Evolutionary conservation across 306 rosid genomes (phyloP).

Genomic region (Rosa chinensis): DNA sequence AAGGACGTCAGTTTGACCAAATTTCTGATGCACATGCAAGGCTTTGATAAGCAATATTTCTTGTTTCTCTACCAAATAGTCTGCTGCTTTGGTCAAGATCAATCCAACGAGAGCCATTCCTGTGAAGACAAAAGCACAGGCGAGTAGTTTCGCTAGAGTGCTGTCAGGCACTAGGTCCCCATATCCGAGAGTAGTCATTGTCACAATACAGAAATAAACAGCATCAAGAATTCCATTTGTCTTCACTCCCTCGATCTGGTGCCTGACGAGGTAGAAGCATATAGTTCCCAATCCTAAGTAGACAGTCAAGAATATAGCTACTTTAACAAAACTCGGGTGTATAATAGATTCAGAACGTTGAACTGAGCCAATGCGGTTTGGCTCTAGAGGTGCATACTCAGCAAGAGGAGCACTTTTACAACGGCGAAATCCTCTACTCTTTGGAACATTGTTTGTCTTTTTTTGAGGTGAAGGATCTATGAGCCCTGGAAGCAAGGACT

Average conservation of each 20-base stretch:
- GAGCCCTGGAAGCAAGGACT: conserved; percentile 38
- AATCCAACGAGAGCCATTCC: conserved; percentile 46
- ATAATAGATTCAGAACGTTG: conserved; percentile 26
- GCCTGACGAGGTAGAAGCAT: conserved; percentile 41
- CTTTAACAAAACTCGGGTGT: conserved; percentile 32
- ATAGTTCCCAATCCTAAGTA: conserved; percentile 43
- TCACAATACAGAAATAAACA: conserved; percentile 46
- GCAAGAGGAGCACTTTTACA: conserved; percentile 56
- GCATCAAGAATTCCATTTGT: conserved; percentile 46
- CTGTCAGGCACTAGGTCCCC: conserved; percentile 51
- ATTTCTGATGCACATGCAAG: conserved; percentile 20
- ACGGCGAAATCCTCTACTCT: conserved; percentile 41
- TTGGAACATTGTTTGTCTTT: conserved; percentile 16
- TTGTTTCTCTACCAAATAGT: conserved; percentile 48
- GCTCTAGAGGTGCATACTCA: conserved; percentile 12
- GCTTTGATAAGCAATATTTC: conserved; percentile 37
- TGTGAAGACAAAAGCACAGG: conserved; percentile 50
- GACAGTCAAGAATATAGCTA: conserved; percentile 23
- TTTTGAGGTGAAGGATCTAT: conserved; percentile 28
- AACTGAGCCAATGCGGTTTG: conserved; percentile 12
- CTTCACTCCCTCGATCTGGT: conserved; percentile 45
- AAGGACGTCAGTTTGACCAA: neutral
- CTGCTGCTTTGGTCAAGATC: conserved; percentile 42
- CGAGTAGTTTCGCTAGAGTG: conserved; percentile 37
- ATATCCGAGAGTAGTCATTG: conserved; percentile 61